A percentile compares a stretch with the other conserved stretches of the same genome.
Evolutionary conservation across 2,329 filamentous ascomycete genomes (phyloP).

Genomic region (Metarhizium anisopliae): DNA sequence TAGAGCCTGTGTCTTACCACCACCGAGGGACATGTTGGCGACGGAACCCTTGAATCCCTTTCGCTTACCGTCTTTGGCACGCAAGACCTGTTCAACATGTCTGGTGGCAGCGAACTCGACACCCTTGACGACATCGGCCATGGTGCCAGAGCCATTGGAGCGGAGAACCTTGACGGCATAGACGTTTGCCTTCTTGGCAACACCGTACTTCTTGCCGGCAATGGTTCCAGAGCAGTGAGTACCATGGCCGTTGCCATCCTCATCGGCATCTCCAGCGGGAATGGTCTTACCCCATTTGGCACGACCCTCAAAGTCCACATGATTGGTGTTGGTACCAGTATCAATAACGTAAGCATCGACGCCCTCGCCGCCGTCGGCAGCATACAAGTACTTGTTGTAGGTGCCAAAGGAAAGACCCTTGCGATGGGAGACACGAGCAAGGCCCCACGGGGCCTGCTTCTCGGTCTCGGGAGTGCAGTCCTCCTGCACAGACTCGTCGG

Average conservation of each 20-base stretch:
- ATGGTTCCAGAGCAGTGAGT: constrained; percentile 99
- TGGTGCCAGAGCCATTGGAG: constrained; percentile 94
- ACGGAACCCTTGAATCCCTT: constrained; percentile 98
- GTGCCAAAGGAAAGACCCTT: constrained; percentile 76
- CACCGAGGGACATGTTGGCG: constrained; percentile 98
- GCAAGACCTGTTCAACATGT: constrained; percentile 67
- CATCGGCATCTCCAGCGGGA: constrained; percentile 71
- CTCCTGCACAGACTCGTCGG: constrained; percentile 26
- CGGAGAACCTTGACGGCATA: constrained; percentile 97
- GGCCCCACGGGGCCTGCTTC: constrained; percentile 96
- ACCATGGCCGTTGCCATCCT: constrained; percentile 95
- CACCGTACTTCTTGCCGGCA: constrained; percentile 97
- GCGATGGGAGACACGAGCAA: constrained; percentile 95
- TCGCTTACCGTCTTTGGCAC: constrained; percentile 77
- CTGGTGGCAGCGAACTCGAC: constrained; percentile 86
- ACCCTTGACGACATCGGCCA: constrained; percentile 98
- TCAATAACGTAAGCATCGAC: constrained; percentile 99
- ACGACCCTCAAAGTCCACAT: constrained; percentile 96
- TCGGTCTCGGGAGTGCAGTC: constrained; percentile 54
- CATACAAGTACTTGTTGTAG: constrained; percentile 98
- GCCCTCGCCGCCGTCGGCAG: constrained; percentile 83
- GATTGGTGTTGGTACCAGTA: constrained; percentile 86
- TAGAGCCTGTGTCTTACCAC: constrained; percentile 88
- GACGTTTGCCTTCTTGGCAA: constrained; percentile 96
- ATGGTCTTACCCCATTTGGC: constrained; percentile 97